These are phyloP conservation scores for Pyrenochaeta sp. DNA, from an alignment of 2,329 filamentous ascomycete species.

Conservation along the genomic window DNA sequence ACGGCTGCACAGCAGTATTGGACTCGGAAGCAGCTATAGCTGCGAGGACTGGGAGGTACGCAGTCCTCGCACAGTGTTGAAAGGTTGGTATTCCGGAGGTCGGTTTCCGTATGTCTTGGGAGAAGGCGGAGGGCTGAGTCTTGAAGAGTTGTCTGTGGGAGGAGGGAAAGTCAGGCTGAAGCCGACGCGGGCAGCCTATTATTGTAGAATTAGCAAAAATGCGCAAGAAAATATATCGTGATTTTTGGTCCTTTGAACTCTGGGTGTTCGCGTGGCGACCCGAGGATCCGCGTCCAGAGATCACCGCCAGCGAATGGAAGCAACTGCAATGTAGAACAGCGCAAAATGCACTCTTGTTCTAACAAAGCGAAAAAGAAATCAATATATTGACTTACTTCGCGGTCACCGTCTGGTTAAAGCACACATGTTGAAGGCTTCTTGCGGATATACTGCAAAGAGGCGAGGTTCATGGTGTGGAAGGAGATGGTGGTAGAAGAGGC, in stretches of 20 bases:
- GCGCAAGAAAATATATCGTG: background rate
- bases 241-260: background rate
- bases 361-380: background rate
- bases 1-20: background rate
- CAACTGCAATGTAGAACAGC: background rate
- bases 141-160: constrained; percentile 4
- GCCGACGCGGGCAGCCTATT: constrained; percentile 27
- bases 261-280: constrained; percentile 10
- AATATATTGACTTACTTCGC: constrained; percentile 29
- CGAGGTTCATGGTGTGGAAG: constrained; percentile 31
- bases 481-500: constrained; percentile 3
- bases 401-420: constrained; percentile 35
- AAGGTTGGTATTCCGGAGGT: background rate
- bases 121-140: constrained; percentile 6
- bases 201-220: constrained; percentile 11
- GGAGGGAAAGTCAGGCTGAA: constrained; percentile 22
- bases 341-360: background rate
- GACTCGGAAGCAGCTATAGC: background rate
- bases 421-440: constrained; percentile 39
- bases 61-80: background rate
- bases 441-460: constrained; percentile 33
- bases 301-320: constrained; percentile 6
- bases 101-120: background rate
- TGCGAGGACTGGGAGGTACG: background rate
- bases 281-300: constrained; percentile 2